Evolutionary conservation across 2,329 filamentous ascomycete genomes (phyloP).

Genomic region (Colletotrichum sublineola): DNA sequence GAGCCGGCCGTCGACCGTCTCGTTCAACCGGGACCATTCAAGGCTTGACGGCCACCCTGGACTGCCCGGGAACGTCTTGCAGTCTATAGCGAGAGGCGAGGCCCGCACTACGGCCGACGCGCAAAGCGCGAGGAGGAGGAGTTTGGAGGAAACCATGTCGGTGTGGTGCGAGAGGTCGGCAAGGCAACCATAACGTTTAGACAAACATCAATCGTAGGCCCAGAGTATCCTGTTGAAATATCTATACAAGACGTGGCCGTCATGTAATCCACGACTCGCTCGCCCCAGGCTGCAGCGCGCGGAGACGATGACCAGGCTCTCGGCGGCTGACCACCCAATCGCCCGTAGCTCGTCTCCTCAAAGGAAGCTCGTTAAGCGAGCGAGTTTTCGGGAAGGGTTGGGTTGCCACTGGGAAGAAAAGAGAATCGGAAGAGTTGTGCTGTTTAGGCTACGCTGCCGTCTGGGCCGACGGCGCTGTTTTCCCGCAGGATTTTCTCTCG

Average conservation of each 20-base stretch:
- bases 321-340: background rate
- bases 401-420: background rate
- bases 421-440: background rate
- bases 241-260: background rate
- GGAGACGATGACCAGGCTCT: background rate
- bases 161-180: background rate
- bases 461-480: constrained; percentile 14
- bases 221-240: background rate
- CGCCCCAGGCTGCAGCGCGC: background rate
- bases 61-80: constrained; percentile 63
- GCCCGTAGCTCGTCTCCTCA: too few relatives aligned
- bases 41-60: constrained; percentile 61
- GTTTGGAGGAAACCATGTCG: constrained; percentile 4
- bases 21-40: constrained; percentile 62
- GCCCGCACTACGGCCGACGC: background rate
- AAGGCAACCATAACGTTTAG: too few relatives aligned
- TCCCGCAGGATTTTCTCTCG: constrained; percentile 11
- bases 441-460: constrained; percentile 4
- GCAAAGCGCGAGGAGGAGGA: background rate
- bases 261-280: background rate
- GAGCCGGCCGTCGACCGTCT: constrained; percentile 57
- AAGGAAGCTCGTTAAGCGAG: background rate
- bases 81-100: constrained; percentile 44
- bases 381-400: fast-evolving
- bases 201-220: background rate